Conservation (phyloP, 2,329 filamentous ascomycete genomes). For the Aureobasidium sp. region DNA sequence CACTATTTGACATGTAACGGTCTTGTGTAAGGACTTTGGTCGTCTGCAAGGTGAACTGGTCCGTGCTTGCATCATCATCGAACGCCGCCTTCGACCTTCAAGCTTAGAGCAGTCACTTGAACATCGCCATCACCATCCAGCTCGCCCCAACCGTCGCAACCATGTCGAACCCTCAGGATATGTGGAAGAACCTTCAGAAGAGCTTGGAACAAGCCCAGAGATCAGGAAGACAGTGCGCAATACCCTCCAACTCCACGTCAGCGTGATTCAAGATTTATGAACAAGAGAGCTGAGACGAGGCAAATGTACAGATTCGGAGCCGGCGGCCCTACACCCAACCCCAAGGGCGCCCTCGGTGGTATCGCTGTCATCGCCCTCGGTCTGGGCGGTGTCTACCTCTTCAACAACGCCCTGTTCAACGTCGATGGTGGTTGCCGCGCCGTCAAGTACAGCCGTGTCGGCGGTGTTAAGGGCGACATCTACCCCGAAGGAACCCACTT, state of each 20-base stretch:
- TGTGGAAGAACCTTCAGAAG: slow-evolving; percentile 56
- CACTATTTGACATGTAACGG: neutral
- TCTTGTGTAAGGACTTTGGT: neutral
- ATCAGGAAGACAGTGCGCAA: slow-evolving; percentile 35
- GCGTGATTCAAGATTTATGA: slow-evolving; percentile 14
- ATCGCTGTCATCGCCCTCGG: slow-evolving; percentile 46
- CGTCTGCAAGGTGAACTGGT: neutral
- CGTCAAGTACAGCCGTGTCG: slow-evolving; percentile 89
- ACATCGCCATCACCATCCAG: neutral
- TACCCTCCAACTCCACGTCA: neutral
- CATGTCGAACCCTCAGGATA: slow-evolving; percentile 51
- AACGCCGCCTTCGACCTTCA: neutral
- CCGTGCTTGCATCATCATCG: neutral
- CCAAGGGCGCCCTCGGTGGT: slow-evolving; percentile 46
- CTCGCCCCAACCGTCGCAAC: slow-evolving; percentile 12
- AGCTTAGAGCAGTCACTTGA: neutral
- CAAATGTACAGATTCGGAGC: slow-evolving; percentile 34
- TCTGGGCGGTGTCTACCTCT: slow-evolving; percentile 41
- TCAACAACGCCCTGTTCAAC: slow-evolving; percentile 61
- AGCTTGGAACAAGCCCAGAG: slow-evolving; percentile 43
- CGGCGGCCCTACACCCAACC: slow-evolving; percentile 37
- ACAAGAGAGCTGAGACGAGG: slow-evolving; percentile 4
- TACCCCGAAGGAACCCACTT: slow-evolving; percentile 96
- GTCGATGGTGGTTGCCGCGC: slow-evolving; percentile 98
- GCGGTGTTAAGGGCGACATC: slow-evolving; percentile 92